These are phyloP conservation scores for Inga leiocalycina DNA, from an alignment of 306 rosid species.

Conservation along the genomic window DNA sequence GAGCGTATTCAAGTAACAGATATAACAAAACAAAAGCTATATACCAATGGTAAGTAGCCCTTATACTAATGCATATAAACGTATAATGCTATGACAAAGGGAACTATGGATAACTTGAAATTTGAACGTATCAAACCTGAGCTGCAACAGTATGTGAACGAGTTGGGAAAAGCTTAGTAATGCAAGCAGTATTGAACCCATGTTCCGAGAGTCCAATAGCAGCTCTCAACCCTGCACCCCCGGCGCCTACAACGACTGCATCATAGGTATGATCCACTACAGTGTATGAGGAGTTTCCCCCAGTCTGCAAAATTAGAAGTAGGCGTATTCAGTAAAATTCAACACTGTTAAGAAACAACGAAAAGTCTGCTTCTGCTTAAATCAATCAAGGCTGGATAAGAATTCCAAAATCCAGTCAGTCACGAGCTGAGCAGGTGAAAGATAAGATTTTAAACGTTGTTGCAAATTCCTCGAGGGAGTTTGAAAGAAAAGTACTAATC, in stretches of 20 bases:
- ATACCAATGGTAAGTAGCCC: neutral
- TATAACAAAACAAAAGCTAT: neutral
- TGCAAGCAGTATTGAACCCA: slow-evolving; percentile 97
- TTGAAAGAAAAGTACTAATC: neutral
- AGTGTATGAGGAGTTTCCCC: slow-evolving; percentile 66
- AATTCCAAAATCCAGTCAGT: neutral
- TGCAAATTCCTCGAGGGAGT: neutral
- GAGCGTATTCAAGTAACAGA: neutral
- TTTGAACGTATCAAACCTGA: slow-evolving; percentile 56
- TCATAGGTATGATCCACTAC: slow-evolving; percentile 93
- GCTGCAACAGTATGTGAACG: slow-evolving; percentile 99
- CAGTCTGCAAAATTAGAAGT: slow-evolving; percentile 52
- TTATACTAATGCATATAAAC: neutral
- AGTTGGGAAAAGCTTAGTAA: slow-evolving; percentile 95
- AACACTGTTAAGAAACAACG: neutral
- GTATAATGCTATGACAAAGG: neutral
- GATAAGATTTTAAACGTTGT: neutral
- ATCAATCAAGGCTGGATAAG: neutral
- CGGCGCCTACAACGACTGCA: slow-evolving; percentile 94
- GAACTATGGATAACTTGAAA: neutral
- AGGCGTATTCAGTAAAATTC: neutral
- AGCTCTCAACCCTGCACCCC: slow-evolving; percentile 96
- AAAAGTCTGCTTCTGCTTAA: neutral
- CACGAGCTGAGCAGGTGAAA: neutral
- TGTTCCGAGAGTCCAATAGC: slow-evolving; percentile 95